phyloP scores from a whole-genome alignment of 2,329 filamentous ascomycete species.

The Pyrenochaeta sp. region DNA sequence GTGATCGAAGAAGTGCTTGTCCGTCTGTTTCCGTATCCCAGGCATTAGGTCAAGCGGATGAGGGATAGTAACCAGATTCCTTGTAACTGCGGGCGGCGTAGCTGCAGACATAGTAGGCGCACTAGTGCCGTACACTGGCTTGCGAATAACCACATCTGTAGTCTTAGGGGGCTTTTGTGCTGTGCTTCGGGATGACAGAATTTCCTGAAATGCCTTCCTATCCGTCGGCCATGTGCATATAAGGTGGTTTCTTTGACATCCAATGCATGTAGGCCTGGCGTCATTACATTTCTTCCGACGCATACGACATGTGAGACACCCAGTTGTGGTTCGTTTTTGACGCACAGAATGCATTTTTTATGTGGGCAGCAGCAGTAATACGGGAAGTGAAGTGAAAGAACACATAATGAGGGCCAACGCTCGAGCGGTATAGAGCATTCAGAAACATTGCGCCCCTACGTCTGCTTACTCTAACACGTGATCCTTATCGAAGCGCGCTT shows the following conservation, averaged over 20 bases:
- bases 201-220: neutral
- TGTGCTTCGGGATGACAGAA: neutral
- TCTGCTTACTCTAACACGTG: neutral
- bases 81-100: neutral
- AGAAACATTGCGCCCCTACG: too few relatives aligned
- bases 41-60: neutral
- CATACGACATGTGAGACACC: slow-evolving; percentile 3
- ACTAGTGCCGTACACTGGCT: neutral
- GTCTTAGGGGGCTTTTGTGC: neutral
- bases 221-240: slow-evolving; percentile 5
- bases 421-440: too few relatives aligned
- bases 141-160: neutral
- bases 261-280: slow-evolving; percentile 1
- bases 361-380: neutral
- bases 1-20: slow-evolving; percentile 7
- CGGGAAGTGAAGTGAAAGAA: neutral
- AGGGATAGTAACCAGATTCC: neutral
- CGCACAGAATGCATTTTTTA: neutral
- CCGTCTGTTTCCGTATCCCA: slow-evolving; percentile 1
- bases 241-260: slow-evolving; percentile 3
- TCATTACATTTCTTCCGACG: neutral
- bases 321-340: slow-evolving; percentile 3
- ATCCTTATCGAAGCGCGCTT: slow-evolving; percentile 9
- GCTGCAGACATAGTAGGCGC: neutral
- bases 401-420: neutral